Base-by-base conservation (phyloP, 2,329 filamentous ascomycete genomes). In the Colletotrichum magnum region DNA sequence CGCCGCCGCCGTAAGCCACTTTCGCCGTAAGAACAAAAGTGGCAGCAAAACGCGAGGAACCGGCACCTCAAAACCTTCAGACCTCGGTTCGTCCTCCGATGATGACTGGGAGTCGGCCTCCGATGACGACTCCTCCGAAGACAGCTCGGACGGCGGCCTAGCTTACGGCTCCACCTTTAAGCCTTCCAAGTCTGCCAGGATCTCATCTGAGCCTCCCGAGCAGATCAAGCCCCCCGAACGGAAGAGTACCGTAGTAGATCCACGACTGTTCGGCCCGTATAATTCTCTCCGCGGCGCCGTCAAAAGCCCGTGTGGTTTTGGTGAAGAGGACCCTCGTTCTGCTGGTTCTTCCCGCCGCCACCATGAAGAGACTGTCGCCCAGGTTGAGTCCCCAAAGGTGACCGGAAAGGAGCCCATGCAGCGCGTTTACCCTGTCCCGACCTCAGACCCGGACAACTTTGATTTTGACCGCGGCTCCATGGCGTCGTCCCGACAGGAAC, bases 381-480 rank as follows among this genome's bases (percentile, higher is more conserved):
- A 76, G 36, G 75, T 75, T 75, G 79, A 77, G 79, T 79, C 77
- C 26, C 76, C 77, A 12, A 79, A 68, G 78, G 47, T 18, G 21
- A 81, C 61, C n/a, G 63, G 58, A 6, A 73, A 71, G 50, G 73
- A 72, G 18, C 76, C 77, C 6, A 81, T 93, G 80, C 90, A 91
- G 74, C 85, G 88, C 36, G 87, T 94, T 41, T 91, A 90, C 73
- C 89, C 93, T 7, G 81, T 91, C 39, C 88, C 91, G 5, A 91
- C 91, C 1, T 86, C 86, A 3, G 93, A 95, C 72, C 89, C 90
- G 6, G 84, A 81, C 21, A 84, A 81, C 28, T 91, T 91, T 73
- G 90, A 93, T 72, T 87, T 85, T 57, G 81, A 79, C 28, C 83
- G 85, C 39, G 83, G 81, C 24, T 88, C 89, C 45, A 76, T 84